Conservation (phyloP, 768 basidiomycete genomes). For the Coprinopsis sp. region DNA sequence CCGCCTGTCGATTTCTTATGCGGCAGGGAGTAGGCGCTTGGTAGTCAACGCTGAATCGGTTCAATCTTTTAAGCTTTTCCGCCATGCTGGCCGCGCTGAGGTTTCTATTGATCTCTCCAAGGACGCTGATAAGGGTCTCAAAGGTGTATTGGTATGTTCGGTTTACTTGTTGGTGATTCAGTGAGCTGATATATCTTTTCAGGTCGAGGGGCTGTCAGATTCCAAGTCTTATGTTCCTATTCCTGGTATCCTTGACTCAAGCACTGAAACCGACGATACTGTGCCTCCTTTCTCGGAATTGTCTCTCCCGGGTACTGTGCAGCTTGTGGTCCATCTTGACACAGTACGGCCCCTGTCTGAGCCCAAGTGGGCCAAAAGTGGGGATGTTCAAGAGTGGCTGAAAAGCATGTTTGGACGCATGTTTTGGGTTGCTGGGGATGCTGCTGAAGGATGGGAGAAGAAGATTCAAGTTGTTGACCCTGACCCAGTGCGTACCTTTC, state of each 20-base stretch:
- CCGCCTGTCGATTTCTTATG: constrained; percentile 92
- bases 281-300: constrained; percentile 70
- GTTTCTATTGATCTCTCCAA: constrained; percentile 59
- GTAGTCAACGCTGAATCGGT: constrained; percentile 89
- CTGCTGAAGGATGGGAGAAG: constrained; percentile 90
- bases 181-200: constrained; percentile 12
- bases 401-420: constrained; percentile 82
- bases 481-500: constrained; percentile 69
- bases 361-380: constrained; percentile 95
- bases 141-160: constrained; percentile 69
- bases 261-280: constrained; percentile 48
- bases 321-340: constrained; percentile 78
- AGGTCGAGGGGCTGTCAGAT: constrained; percentile 77
- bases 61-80: constrained; percentile 71
- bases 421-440: constrained; percentile 82
- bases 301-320: constrained; percentile 48
- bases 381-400: constrained; percentile 92
- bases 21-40: constrained; percentile 79
- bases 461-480: constrained; percentile 91
- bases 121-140: constrained; percentile 51
- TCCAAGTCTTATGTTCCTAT: constrained; percentile 66
- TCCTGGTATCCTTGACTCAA: constrained; percentile 38
- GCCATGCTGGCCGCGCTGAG: constrained; percentile 84
- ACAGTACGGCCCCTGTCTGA: constrained; percentile 86
- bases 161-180: constrained; percentile 3